phyloP scores from a whole-genome alignment of 2,329 filamentous ascomycete species.

The Drechslera avenae region DNA sequence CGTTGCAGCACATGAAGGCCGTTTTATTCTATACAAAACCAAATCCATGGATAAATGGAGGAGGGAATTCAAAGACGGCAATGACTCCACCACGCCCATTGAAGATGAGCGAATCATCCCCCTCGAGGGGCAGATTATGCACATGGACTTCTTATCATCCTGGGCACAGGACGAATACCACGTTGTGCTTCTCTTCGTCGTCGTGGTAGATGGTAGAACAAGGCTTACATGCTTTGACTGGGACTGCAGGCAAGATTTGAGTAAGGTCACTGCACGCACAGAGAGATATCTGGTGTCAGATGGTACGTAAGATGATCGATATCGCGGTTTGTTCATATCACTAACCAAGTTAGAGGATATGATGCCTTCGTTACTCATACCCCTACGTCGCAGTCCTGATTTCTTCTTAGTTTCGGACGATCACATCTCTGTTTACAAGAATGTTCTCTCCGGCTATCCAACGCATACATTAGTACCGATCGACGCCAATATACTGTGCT shows the following conservation, averaged over 20 bases:
- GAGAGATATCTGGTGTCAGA: conserved; percentile 34
- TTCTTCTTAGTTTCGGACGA: conserved; percentile 49
- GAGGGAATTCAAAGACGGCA: conserved; percentile 48
- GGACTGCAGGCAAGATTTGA: conserved; percentile 54
- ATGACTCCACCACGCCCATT: conserved; percentile 62
- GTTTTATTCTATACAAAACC: conserved; percentile 74
- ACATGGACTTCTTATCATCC: conserved; percentile 85
- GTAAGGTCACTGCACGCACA: conserved; percentile 29
- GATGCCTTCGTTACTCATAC: conserved; percentile 49
- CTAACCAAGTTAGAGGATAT: conserved; percentile 39
- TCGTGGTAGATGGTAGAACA: conserved; percentile 52
- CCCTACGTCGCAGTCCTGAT: conserved; percentile 47
- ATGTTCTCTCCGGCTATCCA: conserved; percentile 50
- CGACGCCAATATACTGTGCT: conserved; percentile 45
- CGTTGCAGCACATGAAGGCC: conserved; percentile 70
- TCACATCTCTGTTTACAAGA: conserved; percentile 46
- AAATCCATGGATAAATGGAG: conserved; percentile 61
- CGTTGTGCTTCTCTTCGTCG: conserved; percentile 75
- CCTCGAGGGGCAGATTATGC: conserved; percentile 74
- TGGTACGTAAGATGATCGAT: conserved; percentile 25
- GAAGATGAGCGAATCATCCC: conserved; percentile 53
- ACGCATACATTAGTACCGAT: conserved; percentile 24
- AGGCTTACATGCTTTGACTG: conserved; percentile 59
- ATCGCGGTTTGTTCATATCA: not conserved
- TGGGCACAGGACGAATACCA: conserved; percentile 68